Percentiles rank a stretch among this genome's conserved stretches.
Conservation (phyloP, 768 basidiomycete genomes). For the Cystofilobasidium ferigula region DNA sequence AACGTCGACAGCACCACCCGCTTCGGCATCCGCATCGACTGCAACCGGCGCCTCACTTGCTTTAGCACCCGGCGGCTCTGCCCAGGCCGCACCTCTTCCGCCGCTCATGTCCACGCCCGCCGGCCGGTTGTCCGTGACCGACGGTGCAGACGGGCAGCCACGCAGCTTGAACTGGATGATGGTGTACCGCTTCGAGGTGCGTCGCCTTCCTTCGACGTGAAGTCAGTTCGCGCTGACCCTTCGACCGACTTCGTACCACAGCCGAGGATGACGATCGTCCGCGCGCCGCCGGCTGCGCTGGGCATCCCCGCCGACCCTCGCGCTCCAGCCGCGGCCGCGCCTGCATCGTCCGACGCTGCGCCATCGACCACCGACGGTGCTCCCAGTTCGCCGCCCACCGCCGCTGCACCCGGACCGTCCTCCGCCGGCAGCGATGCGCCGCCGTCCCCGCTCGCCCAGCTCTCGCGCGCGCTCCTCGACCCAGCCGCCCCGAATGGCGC, state of each 20-base stretch:
- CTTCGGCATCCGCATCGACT: neutral
- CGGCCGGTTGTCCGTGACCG: neutral
- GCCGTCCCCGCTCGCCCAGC: too few species aligned
- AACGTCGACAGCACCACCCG: neutral
- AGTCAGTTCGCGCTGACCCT: too few species aligned
- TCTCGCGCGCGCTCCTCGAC: too few species aligned
- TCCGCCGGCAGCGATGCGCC: neutral
- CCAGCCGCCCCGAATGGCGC: neutral
- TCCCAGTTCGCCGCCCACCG: neutral
- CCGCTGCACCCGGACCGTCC: neutral
- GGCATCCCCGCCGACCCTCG: neutral
- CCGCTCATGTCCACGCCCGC: too few species aligned
- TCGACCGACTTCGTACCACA: neutral
- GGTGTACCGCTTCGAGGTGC: neutral
- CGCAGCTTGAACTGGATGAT: neutral
- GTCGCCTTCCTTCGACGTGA: neutral
- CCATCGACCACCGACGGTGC: too few species aligned
- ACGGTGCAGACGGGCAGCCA: neutral
- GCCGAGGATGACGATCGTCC: too few species aligned
- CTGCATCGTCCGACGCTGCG: too few species aligned
- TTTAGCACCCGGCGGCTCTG: too few species aligned
- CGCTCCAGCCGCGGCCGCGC: neutral
- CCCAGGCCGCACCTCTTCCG: too few species aligned
- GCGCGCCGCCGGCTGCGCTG: neutral
- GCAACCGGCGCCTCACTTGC: neutral